Evolutionary conservation across 2,329 filamentous ascomycete species (phyloP), one percentile per base, ranked within the genome.

Genomic region (Penicillium frequentans): DNA sequence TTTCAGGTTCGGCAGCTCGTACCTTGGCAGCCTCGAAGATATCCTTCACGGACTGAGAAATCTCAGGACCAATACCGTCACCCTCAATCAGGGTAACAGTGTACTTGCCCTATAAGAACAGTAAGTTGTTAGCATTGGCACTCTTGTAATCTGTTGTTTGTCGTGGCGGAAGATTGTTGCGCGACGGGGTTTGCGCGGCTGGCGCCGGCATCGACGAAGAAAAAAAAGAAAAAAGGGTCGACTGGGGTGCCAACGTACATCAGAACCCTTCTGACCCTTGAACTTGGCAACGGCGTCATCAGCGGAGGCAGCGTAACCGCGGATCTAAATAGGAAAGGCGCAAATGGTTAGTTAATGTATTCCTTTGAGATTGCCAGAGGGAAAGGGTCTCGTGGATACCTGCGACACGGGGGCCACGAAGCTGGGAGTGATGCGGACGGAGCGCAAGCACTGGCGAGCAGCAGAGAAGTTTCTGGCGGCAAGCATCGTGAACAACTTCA

Each of bases 41-140:
- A 78, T 97, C 91, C 87, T 98, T 99, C 74, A 99, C 93, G 50
- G 95, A 96, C 80, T 96, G 88, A 65, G 95, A 88, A 75, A 99
- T 99, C 82, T 99, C 93, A 64, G 95, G 95, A 61, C 95, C 95
- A 76, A 99, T 99, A 76, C 95, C 95, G 74, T 99, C 96, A 80
- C 96, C 95, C 85, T 99, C 96, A 67, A 99, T 99, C 80, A 99
- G 84, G 70, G 91, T 93, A 73, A 99, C 95, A 57, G 90, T 90
- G 85, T 89, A 99, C 79, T 95, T 95, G 74, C 95, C 95, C 91
- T 96, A 70, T 59, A 65, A 55, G 46, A 54, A 19, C 19, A 23
- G 56, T 69, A 53, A 64, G 54, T 57, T 21, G 56, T 64, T 43
- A 61, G 57, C 51, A 50, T 52, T 51, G 43, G 48, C 26, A 44